phyloP scores from a whole-genome alignment of 257 asterid genomes.

The Scutellaria baicalensis region DNA sequence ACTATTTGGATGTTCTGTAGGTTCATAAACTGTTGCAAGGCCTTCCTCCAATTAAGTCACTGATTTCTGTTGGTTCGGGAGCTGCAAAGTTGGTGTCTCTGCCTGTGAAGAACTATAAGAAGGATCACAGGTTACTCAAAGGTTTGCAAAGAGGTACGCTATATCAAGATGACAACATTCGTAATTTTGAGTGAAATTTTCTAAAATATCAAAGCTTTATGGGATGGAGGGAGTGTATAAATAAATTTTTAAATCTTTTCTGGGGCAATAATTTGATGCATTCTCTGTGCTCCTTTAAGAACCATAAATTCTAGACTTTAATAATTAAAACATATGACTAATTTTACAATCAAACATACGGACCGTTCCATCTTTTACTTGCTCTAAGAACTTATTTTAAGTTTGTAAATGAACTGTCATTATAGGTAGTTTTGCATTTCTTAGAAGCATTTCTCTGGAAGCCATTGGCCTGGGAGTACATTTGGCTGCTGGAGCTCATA shows the following conservation, averaged over 20 bases:
- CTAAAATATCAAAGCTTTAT: too few species aligned
- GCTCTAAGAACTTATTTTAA: background rate
- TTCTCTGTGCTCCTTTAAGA: background rate
- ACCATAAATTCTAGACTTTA: background rate
- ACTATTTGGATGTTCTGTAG: slow-evolving; percentile 28
- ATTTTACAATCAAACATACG: background rate
- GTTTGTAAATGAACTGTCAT: slow-evolving; percentile 11
- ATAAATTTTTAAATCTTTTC: background rate
- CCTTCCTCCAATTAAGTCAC: slow-evolving; percentile 90
- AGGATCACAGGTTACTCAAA: slow-evolving; percentile 78
- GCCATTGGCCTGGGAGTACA: slow-evolving; percentile 97
- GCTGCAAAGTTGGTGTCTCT: slow-evolving; percentile 89
- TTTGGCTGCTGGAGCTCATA: slow-evolving; percentile 93
- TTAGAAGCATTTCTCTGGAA: slow-evolving; percentile 88
- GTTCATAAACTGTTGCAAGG: slow-evolving; percentile 89
- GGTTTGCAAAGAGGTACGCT: slow-evolving; percentile 95
- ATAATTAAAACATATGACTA: background rate
- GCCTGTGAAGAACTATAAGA: slow-evolving; percentile 80
- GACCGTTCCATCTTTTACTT: background rate
- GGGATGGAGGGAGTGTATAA: too few species aligned
- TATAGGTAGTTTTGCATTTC: slow-evolving; percentile 85
- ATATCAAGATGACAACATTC: background rate
- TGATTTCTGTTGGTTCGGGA: slow-evolving; percentile 96
- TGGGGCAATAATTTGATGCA: background rate
- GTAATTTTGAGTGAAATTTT: too few species aligned